Conservation (phyloP, 139 green algal species). For the Microglena sp. region DNA sequence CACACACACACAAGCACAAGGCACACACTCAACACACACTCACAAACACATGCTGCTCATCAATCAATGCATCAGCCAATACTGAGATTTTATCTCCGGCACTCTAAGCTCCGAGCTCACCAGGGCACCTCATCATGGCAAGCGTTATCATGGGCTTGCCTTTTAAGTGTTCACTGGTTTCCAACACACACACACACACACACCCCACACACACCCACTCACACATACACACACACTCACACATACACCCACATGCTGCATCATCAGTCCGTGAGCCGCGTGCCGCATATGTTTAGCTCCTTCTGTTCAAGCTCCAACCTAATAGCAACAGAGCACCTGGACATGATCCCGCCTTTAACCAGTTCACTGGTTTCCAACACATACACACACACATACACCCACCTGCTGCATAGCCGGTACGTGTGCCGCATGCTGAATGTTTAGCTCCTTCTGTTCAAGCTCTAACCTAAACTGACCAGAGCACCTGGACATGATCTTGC, state of each 20-base stretch:
- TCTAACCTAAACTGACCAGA: constrained; percentile 24
- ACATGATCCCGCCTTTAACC: constrained; percentile 21
- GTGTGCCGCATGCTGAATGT: neutral
- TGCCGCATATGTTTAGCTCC: neutral
- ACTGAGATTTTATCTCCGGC: constrained; percentile 30
- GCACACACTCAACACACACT: too few species aligned
- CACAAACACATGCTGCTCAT: too few species aligned
- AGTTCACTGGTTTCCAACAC: neutral
- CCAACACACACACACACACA: neutral
- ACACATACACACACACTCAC: too few species aligned
- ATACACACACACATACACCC: neutral
- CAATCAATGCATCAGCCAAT: constrained; percentile 21
- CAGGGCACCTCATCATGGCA: too few species aligned
- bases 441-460: neutral
- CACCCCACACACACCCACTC: too few species aligned
- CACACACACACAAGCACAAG: too few species aligned
- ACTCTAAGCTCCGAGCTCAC: constrained; percentile 24
- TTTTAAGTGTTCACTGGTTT: neutral
- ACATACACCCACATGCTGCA: neutral
- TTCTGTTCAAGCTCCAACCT: constrained; percentile 11
- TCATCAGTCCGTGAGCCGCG: neutral
- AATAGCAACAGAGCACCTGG: constrained; percentile 22
- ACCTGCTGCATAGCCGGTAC: neutral
- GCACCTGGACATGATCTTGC: constrained; percentile 13
- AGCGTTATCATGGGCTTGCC: too few species aligned